These are phyloP conservation scores for Thuidium tamariscinum DNA, from an alignment of 225 moss, liverwort and hornwort genomes.

Conservation along the genomic window DNA sequence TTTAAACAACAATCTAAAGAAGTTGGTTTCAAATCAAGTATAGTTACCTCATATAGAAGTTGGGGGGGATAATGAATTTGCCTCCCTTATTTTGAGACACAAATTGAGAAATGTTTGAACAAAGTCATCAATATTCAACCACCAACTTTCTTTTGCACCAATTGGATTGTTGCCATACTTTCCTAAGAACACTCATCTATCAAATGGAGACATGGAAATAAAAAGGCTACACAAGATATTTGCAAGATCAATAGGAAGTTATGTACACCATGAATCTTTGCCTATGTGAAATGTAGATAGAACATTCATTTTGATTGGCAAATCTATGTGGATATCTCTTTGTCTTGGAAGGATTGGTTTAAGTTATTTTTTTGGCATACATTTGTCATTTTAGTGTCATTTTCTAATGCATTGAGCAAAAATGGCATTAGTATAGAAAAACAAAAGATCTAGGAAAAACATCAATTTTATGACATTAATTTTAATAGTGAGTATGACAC, in stretches of 20 bases:
- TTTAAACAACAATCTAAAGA: background rate
- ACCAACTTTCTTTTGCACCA: background rate
- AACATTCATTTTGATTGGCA: background rate
- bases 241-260: background rate
- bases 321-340: background rate
- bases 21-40: background rate
- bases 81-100: background rate
- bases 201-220: background rate
- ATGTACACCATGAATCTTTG: rapidly evolving
- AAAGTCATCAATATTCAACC: background rate
- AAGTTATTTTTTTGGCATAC: rapidly evolving
- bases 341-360: background rate
- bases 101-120: background rate
- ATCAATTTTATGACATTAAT: background rate
- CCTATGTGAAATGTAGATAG: rapidly evolving
- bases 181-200: rapidly evolving
- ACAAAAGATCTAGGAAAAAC: background rate
- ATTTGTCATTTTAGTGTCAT: background rate
- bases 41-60: background rate
- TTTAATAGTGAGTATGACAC: background rate
- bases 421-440: background rate
- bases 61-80: background rate
- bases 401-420: background rate
- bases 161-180: background rate
- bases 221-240: background rate